Percentiles rank a stretch among this genome's conserved stretches.
These are phyloP conservation scores for Claviceps sp. DNA, from an alignment of 2,329 filamentous ascomycete species.

Conservation along the genomic window DNA sequence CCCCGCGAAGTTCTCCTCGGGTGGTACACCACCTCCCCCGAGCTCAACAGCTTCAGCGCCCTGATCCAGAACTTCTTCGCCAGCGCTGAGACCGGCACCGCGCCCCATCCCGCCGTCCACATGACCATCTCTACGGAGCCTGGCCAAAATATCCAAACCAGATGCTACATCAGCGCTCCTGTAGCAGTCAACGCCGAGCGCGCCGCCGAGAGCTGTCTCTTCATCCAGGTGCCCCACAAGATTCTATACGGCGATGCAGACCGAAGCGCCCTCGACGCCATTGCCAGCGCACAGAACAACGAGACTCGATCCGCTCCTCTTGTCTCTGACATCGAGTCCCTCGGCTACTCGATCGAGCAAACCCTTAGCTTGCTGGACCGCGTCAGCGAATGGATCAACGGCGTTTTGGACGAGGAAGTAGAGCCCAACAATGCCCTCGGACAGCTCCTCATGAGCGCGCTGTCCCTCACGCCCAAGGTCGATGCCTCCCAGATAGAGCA, in stretches of 20 bases:
- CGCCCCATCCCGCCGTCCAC: conserved; percentile 93
- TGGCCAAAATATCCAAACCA: conserved; percentile 75
- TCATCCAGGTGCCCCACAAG: conserved; percentile 94
- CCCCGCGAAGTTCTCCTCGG: conserved; percentile 89
- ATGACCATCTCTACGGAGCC: conserved; percentile 86
- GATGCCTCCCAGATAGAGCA: conserved; percentile 80
- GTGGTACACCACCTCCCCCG: conserved; percentile 95
- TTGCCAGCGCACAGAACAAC: conserved; percentile 65
- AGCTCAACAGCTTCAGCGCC: conserved; percentile 96
- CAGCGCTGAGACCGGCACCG: conserved; percentile 91
- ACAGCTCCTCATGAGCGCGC: conserved; percentile 87
- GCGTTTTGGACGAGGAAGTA: conserved; percentile 85
- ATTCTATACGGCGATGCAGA: conserved; percentile 72
- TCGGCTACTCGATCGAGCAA: conserved; percentile 76
- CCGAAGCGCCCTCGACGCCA: conserved; percentile 59
- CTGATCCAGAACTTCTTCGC: conserved; percentile 98
- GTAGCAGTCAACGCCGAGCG: conserved; percentile 92
- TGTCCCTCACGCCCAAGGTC: conserved; percentile 90
- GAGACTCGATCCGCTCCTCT: conserved; percentile 63
- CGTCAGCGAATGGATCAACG: conserved; percentile 82
- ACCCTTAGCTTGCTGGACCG: conserved; percentile 83
- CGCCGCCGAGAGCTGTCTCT: conserved; percentile 89
- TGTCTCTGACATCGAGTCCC: conserved; percentile 75
- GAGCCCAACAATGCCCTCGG: conserved; percentile 82
- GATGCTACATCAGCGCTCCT: conserved; percentile 89